Evolutionary conservation across 2,329 filamentous ascomycete species (phyloP).

Genomic region (Delphinella strobiligena): DNA sequence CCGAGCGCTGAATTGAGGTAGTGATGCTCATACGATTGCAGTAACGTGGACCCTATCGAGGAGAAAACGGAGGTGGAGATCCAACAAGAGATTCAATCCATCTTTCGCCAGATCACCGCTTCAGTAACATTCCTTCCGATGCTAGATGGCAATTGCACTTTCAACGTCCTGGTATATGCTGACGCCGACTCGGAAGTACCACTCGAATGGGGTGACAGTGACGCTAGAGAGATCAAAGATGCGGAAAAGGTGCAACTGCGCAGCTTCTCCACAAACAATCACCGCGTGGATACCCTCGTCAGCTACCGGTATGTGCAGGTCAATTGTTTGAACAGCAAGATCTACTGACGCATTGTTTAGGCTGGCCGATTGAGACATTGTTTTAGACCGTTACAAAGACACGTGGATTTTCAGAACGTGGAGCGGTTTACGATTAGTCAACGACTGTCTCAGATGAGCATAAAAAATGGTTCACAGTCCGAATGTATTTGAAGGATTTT

Average conservation of each 20-base stretch:
- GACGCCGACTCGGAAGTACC: constrained; percentile 94
- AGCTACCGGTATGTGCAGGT: constrained; percentile 68
- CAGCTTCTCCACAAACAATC: constrained; percentile 90
- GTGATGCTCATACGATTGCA: not conserved
- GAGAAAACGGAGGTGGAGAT: constrained; percentile 92
- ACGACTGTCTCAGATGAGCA: no score
- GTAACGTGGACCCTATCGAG: constrained; percentile 17
- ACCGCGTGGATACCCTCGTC: constrained; percentile 88
- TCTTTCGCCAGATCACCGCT: constrained; percentile 96
- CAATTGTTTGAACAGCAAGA: not conserved
- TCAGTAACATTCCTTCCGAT: constrained; percentile 95
- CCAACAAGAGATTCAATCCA: constrained; percentile 86
- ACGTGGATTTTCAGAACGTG: not conserved
- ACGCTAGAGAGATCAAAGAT: constrained; percentile 90
- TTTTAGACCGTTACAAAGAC: not conserved
- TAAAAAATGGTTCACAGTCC: no score
- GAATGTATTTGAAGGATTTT: no score
- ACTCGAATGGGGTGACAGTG: constrained; percentile 96
- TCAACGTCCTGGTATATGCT: constrained; percentile 96
- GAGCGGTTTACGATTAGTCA: not conserved
- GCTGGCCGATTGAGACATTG: constrained; percentile 11
- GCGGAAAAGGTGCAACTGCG: constrained; percentile 91
- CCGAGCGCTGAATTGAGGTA: not conserved
- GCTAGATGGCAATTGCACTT: constrained; percentile 88
- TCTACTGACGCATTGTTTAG: constrained; percentile 9